A percentile compares a stretch with the other conserved stretches of the same genome.
Evolutionary conservation across 2,329 filamentous ascomycete species (phyloP).

Genomic region (Aspergillus sp.): DNA sequence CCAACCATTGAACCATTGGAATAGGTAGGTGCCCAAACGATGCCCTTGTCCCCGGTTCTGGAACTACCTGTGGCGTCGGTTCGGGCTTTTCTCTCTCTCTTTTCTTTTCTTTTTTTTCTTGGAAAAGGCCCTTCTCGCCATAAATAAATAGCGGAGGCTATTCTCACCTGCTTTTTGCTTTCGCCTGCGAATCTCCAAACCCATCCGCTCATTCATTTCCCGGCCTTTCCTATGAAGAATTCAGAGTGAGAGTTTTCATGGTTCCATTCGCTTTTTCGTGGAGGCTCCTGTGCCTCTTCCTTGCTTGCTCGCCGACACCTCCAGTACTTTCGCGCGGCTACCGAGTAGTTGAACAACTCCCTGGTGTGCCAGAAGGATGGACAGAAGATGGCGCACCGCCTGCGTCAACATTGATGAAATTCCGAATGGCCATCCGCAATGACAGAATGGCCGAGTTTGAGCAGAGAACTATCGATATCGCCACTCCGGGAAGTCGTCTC

Average conservation of each 20-base stretch:
- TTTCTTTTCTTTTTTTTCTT: not conserved
- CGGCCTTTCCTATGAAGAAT: not conserved
- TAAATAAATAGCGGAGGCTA: not conserved
- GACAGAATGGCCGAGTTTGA: conserved; percentile 47
- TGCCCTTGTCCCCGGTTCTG: not conserved
- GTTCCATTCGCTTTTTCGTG: conserved; percentile 1
- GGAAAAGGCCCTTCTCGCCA: not conserved
- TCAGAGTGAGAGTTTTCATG: conserved; percentile 2
- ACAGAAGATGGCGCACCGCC: conserved; percentile 16
- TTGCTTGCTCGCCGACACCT: conserved; percentile 3
- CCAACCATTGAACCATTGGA: not conserved
- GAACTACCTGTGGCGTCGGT: not conserved
- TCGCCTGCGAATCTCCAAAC: not conserved
- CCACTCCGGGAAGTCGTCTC: conserved; percentile 49
- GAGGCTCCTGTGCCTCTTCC: conserved; percentile 7
- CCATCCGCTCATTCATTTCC: not conserved
- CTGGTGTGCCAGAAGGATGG: conserved; percentile 28
- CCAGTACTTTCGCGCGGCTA: conserved; percentile 6
- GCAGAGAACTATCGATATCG: conserved; percentile 52
- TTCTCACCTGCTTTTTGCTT: not conserved
- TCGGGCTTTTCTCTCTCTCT: not conserved
- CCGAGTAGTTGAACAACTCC: conserved; percentile 23
- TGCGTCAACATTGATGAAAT: conserved; percentile 36
- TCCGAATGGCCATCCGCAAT: conserved; percentile 45
- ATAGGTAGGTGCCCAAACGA: too few species aligned